Evolutionary conservation across 2,329 filamentous ascomycete species (phyloP).

Genomic region (Penicillium sp.): DNA sequence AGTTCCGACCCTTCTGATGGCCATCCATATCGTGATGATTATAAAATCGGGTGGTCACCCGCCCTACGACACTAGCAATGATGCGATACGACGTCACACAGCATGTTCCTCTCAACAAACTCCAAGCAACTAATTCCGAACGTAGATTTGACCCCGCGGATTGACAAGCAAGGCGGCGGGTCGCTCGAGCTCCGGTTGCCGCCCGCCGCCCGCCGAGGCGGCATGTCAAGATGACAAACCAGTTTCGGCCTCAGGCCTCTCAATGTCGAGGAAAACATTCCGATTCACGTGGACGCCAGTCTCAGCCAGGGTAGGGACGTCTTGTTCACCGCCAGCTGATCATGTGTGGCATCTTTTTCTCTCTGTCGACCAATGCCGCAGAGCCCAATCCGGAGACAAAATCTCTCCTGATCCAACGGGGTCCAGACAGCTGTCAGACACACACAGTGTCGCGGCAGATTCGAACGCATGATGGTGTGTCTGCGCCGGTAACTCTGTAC

Average conservation of each 20-base stretch:
- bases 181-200: too few relatives aligned
- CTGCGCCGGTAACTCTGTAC: slow-evolving; percentile 30
- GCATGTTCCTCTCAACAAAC: not conserved
- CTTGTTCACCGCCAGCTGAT: slow-evolving; percentile 9
- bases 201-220: too few relatives aligned
- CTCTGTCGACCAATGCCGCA: slow-evolving; percentile 30
- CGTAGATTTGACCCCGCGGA: too few relatives aligned
- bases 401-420: slow-evolving; percentile 35
- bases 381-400: slow-evolving; percentile 30
- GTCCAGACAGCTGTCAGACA: slow-evolving; percentile 40
- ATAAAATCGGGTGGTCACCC: not conserved
- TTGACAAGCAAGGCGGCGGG: not conserved
- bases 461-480: slow-evolving; percentile 13
- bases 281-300: not conserved
- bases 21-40: not conserved
- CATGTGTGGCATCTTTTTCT: slow-evolving; percentile 50
- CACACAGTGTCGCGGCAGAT: slow-evolving; percentile 25
- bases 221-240: too few relatives aligned
- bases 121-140: too few relatives aligned
- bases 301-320: not conserved
- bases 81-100: too few relatives aligned
- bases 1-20: too few relatives aligned
- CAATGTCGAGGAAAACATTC: slow-evolving; percentile 2
- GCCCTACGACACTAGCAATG: too few relatives aligned
- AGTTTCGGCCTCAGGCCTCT: slow-evolving; percentile 7